A percentile compares a stretch with the other conserved stretches of the same genome.
Evolutionary conservation across 1,139 yeast genomes (phyloP).

Genomic region (Pneumocystis carinii): DNA sequence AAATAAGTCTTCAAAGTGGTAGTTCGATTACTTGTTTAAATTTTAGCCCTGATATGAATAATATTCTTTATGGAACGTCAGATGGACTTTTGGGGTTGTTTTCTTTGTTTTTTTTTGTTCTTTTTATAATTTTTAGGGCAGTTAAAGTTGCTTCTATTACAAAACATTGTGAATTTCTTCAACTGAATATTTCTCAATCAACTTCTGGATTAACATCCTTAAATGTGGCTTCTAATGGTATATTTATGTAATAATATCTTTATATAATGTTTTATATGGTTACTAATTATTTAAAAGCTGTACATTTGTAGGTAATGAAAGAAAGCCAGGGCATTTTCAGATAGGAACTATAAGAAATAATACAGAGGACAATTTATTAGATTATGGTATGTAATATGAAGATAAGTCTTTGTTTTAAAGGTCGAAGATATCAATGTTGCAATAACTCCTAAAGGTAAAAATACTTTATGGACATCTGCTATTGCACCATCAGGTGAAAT

Average conservation of each 20-base stretch:
- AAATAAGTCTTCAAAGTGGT: background rate
- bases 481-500: background rate
- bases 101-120: background rate
- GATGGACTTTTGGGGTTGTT: background rate
- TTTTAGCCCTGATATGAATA: background rate
- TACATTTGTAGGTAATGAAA: background rate
- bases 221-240: background rate
- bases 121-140: background rate
- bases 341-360: background rate
- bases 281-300: background rate
- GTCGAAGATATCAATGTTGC: background rate
- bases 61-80: background rate
- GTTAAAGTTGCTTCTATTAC: background rate
- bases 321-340: background rate
- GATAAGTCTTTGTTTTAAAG: background rate
- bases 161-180: background rate
- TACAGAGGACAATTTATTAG: background rate
- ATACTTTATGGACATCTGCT: constrained; percentile 1
- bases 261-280: background rate
- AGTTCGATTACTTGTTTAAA: background rate
- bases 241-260: background rate
- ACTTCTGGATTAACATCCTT: background rate
- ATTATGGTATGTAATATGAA: background rate
- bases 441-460: background rate
- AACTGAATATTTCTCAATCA: background rate